Percentiles rank a stretch among this genome's conserved stretches.
Evolutionary conservation across 768 basidiomycete species (phyloP).

Genomic region (Filobasidium floriforme): DNA sequence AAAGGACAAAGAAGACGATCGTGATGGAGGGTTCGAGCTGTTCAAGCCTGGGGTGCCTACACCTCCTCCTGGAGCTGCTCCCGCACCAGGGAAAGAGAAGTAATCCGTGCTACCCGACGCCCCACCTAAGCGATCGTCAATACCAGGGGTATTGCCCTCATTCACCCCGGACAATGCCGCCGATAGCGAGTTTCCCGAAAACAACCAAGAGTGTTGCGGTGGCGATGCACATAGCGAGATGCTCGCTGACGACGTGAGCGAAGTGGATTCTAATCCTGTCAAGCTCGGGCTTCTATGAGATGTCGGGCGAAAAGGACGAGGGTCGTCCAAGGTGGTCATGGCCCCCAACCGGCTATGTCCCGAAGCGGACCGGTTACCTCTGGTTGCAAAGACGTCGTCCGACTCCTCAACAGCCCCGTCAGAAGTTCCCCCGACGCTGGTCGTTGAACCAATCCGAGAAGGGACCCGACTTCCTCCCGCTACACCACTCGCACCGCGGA

Average conservation of each 20-base stretch:
- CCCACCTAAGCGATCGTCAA: not conserved
- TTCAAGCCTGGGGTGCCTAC: not conserved
- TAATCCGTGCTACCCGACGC: slow-evolving; percentile 8
- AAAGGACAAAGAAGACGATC: slow-evolving; percentile 3
- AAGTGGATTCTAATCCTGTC: not conserved
- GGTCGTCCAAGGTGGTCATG: too few relatives aligned
- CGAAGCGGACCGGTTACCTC: too few relatives aligned
- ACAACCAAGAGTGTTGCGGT: not conserved
- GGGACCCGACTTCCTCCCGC: not conserved
- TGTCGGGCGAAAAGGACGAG: not conserved
- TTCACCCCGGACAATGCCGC: not conserved
- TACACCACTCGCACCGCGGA: not conserved
- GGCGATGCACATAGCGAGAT: slow-evolving; percentile 18
- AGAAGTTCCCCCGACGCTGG: not conserved
- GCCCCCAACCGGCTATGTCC: too few relatives aligned
- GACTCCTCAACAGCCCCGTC: not conserved
- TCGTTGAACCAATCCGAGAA: not conserved
- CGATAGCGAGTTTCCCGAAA: not conserved
- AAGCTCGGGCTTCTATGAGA: not conserved
- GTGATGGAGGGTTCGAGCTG: not conserved
- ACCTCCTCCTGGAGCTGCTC: not conserved
- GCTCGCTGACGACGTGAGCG: slow-evolving; percentile 6
- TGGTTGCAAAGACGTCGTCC: not conserved
- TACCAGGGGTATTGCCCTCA: not conserved
- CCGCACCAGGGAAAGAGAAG: slow-evolving; percentile 11